Evolutionary conservation across 768 basidiomycete genomes (phyloP), one percentile per base, ranked within the genome.

Genomic region (Xerocomellus dryophilus): DNA sequence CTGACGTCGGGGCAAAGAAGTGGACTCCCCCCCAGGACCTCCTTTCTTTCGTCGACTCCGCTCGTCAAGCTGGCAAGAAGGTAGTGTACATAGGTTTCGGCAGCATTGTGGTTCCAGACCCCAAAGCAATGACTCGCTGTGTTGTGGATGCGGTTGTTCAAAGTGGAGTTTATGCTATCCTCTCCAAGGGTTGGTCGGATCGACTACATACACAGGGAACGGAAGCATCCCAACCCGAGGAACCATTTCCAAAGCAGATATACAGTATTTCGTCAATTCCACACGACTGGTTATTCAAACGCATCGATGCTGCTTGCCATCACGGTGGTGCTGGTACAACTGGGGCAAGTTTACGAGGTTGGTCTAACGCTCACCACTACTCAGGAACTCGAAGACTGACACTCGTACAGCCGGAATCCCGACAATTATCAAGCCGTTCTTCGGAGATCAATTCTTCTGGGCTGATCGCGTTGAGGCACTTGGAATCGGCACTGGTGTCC

Each of bases 111-210:
- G 95, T 99, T 43, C 88, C 94, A 21, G 93, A 99, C 70, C 95
- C 96, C 3, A 87, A 83, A 65, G 81, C 82, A 38, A 93, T 99
- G 90, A 98, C 97, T 0, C 84, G 83, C 39, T 90, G 84, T 64
- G 89, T 99, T 45, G 79, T 96, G 40, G 90, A 97, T 44, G 92
- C 96, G 4, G 86, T 98, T 45, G 68, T 85, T 11, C 81, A 85
- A 54, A 93, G 93, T 60, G 94, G 88, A 3, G 94, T 98, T 6
- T 81, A 84, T 67, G 93, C 93, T 20, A 93, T 99, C 64, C 76
- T 99, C 31, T 98, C 95, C 23, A 98, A 98, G 73, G 96, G 96
- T 27, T 99, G 96, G 96, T 96, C 93, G 12, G 95, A 97, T 69
- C 81, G 97, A 48, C 79, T 95, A 4, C 80, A 86, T 3, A 74